Base-by-base conservation (phyloP, 176 grass and related monocot species). In the Musa schizocarpa region DNA sequence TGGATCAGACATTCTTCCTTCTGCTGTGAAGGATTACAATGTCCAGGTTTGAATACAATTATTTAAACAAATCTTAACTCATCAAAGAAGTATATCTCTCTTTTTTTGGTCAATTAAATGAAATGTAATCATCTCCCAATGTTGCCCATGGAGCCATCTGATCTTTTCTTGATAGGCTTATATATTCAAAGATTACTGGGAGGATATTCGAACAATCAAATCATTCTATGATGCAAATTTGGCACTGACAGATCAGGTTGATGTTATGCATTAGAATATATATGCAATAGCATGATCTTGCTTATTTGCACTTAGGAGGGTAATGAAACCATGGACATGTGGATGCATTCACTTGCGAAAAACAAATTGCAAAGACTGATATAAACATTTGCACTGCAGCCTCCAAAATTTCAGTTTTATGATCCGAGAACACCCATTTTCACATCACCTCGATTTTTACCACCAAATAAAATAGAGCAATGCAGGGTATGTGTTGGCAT, bases 161-260 rank as follows among this genome's bases (percentile, higher is more conserved):
- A 29, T 55, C 21, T 25, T 74, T 55, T 22, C 6, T 64, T 81
- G 34, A 25, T 56, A 95, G 92, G 86, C 88, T 9, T 88, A 83
- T 74, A 52, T 90, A 25, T 95, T 95, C 52, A 77, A 73, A 9
- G 86, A 70, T 20, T 96, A 90, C 52, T 96, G 92, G 88, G 88
- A 88, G 63, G 92, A 96, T 52, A 82, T 96, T 75, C 88, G 92
- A 79, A 96, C 88, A 76, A 83, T 96, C 59, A 90, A 71, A 75
- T 90, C 88, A 77, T 96, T 90, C 75, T 96, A 88, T 10, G 65
- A 96, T 16, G 88, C 85, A 27, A 96, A 96, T 79, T 76, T 96
- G 83, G 82, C 92, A 49, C 83, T 96, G 52, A 88, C 88, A 11
- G 83, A 86, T 13, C 78, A 98, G 88, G 86, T 91, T 23, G 9